Conservation (phyloP, 129 eudicot genomes). For the Rutidosis leptorrhynchoides region DNA sequence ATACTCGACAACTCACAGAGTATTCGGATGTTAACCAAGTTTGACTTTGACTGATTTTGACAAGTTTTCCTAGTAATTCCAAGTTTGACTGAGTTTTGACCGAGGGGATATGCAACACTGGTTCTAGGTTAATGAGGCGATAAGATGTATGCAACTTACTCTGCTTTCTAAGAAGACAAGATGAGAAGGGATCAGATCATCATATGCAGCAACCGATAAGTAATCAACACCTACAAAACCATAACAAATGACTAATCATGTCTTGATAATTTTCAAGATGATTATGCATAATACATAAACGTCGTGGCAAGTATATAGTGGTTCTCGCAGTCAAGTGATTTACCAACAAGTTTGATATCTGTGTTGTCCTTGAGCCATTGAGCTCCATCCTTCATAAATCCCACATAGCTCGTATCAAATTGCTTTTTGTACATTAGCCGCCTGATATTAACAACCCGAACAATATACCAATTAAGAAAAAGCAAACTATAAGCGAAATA, state of each 20-base stretch:
- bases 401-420: conserved; percentile 58
- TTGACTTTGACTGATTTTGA: no score
- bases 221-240: conserved; percentile 68
- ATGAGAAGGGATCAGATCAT: conserved; percentile 58
- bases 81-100: no score
- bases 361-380: conserved; percentile 65
- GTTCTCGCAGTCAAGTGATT: not conserved
- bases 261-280: not conserved
- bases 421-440: conserved; percentile 44
- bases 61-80: no score
- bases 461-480: not conserved
- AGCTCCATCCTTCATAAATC: conserved; percentile 67
- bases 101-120: no score
- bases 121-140: not conserved
- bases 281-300: not conserved
- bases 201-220: conserved; percentile 88
- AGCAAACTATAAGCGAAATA: not conserved
- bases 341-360: conserved; percentile 75
- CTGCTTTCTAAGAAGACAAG: conserved; percentile 72
- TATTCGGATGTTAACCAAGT: no score
- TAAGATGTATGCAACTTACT: conserved; percentile 40
- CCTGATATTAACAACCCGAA: conserved; percentile 30
- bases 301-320: not conserved
- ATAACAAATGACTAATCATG: conserved; percentile 16
- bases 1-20: no score